Base-by-base conservation (phyloP, 2,329 filamentous ascomycete genomes). In the Didymellaceae sp. region DNA sequence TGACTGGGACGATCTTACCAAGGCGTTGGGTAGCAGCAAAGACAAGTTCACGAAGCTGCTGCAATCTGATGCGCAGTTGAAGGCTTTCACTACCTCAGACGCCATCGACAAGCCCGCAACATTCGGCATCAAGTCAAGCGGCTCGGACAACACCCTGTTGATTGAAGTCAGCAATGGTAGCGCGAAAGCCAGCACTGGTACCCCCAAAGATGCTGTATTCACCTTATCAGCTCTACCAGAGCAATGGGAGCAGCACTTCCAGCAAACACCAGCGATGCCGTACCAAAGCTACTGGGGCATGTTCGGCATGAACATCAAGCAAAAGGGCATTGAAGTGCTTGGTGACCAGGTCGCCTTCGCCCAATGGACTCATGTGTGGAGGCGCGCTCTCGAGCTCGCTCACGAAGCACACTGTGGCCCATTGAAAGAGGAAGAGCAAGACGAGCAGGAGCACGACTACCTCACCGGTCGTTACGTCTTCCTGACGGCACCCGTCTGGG, bases 221-320 rank as follows among this genome's bases (percentile, higher is more conserved):
- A 69, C 65, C 0, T 68, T 78, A 4, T 71, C 68, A 16, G 76
- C 76, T 9, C 62, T 74, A 2, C 74, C 76, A 3, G 74, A 78
- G 52, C 75, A 78, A 64, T 78, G 76, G 76, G 70, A 77, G 56
- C 66, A 76, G 37, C 76, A 76, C 61, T 77, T 78, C 67, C 71
- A 77, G 49, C 65, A 70, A 25, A 72, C 75, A 1, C 76, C 75
- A 4, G 71, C 68, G 1, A 70, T 70, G 58, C 75, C 76, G 11
- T 77, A 78, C 50, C 75, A 78, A 49, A 75, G 73, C 47, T 78
- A 77, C 55, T 78, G 75, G 75, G 73, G 73, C 60, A 72, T 71
- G 72, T 74, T 75, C 41, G 74, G 75, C 18, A 77, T 79, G 78
- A 80, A 77, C 54, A 75, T 76, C 62, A 78, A 79, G 50, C 78